Evolutionary conservation across 768 basidiomycete species (phyloP), one percentile per base, ranked within the genome.

Genomic region (Boletellus sp.): DNA sequence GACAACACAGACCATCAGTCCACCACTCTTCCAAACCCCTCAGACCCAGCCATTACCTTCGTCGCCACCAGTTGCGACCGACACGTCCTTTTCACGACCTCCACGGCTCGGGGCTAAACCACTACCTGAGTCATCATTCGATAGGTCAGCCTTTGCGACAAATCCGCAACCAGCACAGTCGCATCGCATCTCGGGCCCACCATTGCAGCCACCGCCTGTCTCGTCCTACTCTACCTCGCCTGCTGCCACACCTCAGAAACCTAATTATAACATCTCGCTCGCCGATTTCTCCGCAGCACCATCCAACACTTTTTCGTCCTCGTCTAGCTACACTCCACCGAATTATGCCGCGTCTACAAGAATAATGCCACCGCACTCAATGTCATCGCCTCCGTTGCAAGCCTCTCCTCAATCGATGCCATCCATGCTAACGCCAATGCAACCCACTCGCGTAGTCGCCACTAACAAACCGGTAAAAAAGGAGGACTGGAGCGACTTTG

Each of bases 401-500:
- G 48, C 70, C 4, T 62, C 70, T 15, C 61, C 63, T 13, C 59
- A 60, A n/a, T 51, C 68, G 5, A 79, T 79, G 72, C 71, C 76
- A 23, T 71, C 74, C 39, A 65, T 89, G 45, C 68, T 90, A 20
- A 72, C 78, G 4, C 90, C 89, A 3, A 62, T 78, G 24, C 80
- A 80, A 52, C 73, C 78, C 11, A 69, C 76, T 11, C 77, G 79
- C 52, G 47, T 65, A 35, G 65, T 54, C 60, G 54, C 62, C 17
- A 26, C 72, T 6, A 65, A 73, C 15, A 81, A 81, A 54, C 76
- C 73, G 41, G 57, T 76, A 13, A 76, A 81, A 28, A 85, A 84
- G 57, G 77, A 83, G 55, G 83, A 83, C 51, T 90, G 86, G 85
- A 81, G 80, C 20, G 90, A 88, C 63, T 92, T 92, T 62, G 90